Evolutionary conservation across 2,329 filamentous ascomycete species (phyloP), one percentile per base, ranked within the genome.

Genomic region (Phyllosticta paracitricarpa): DNA sequence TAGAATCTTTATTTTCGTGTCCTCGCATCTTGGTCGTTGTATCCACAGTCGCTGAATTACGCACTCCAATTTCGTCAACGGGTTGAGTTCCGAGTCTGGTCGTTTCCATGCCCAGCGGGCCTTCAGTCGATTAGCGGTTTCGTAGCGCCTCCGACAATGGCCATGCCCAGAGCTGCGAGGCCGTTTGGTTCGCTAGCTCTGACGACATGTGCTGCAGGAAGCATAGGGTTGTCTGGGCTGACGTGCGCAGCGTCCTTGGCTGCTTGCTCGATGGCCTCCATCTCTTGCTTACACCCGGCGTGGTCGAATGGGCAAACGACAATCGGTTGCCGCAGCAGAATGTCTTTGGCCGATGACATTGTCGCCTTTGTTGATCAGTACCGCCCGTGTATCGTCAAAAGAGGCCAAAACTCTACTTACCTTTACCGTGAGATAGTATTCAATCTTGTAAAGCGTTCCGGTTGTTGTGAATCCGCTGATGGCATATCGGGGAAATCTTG

Each of bases 241-340:
- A 97, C 87, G 64, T 89, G 85, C 17, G 89, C 88, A 1, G 94
- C 93, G 68, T 97, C 93, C 74, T 92, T 93, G 53, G 94, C 94
- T 0, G 94, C 89, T 75, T 96, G 91, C 71, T 97, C 92, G 65
- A 99, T 97, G 48, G 92, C 92, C 69, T 96, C 92, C 91, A 99
- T 97, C 77, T 97, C 94, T 72, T 97, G 92, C 74, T 96, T 97
- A 77, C 94, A 99, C 17, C 88, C 89, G 66, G 95, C 90, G 70
- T 97, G 91, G 70, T 99, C 94, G 64, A 97, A 85, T 0, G 94
- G 93, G 69, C 93, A 97, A 58, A 97, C 94, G 35, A 97, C 91
- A 62, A 99, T 97, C 4, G 91, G 91, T 74, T 97, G 90, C 59
- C 93, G 85, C 53, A 97, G 81, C 30, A 86, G 81, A 61, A 99